Base-by-base conservation (phyloP, 176 grass and related monocot species). In the Saccharum officinarum region DNA sequence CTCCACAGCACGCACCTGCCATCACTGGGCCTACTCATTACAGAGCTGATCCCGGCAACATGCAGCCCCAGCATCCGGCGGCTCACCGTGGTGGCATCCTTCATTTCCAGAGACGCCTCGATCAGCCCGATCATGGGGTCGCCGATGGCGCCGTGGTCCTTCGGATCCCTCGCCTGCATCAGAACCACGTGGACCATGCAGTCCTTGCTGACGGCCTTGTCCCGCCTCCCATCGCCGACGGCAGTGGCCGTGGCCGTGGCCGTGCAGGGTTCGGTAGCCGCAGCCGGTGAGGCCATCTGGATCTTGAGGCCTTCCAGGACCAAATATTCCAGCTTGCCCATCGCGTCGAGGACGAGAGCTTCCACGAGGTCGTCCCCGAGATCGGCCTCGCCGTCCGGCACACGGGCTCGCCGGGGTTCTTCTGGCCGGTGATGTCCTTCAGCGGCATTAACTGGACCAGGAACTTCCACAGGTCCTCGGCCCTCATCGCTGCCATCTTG, bases 81-180 rank as follows among this genome's bases (percentile, higher is more conserved):
- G 18, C 77, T 87, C 67, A 71, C 79, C 23, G 66, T 76, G n/a
- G 12, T 45, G 67, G n/a, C 82, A 1, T 70, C 79, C 22, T 69
- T 81, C 36, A 52, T 77, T 22, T 79, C 49, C 28, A 85, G 40
- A 7, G 79, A 57, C 14, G 75, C 82, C 82, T 97, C 89, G 72
- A 94, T 61, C 5, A 97, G 16, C 38, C 91, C 91, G 25, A 97
- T 82, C 91, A 97, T 97, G 31, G 75, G 71, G 41, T 92, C 87
- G 3, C 92, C 90, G 16, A 89, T 82, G 55, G 85, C 76, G 69
- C 49, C 72, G 30, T 82, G 84, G 67, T 97, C 76, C 49, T 80
- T 69, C 5, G 92, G 92, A 69, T 94, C 89, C 75, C 89, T 87
- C 13, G 73, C 83, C 83, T 97, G 94, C 55, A 97, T 87, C 87